A percentile compares a stretch with the other conserved stretches of the same genome.
Evolutionary conservation across 768 basidiomycete species (phyloP).

Genomic region (Collybia sp.): DNA sequence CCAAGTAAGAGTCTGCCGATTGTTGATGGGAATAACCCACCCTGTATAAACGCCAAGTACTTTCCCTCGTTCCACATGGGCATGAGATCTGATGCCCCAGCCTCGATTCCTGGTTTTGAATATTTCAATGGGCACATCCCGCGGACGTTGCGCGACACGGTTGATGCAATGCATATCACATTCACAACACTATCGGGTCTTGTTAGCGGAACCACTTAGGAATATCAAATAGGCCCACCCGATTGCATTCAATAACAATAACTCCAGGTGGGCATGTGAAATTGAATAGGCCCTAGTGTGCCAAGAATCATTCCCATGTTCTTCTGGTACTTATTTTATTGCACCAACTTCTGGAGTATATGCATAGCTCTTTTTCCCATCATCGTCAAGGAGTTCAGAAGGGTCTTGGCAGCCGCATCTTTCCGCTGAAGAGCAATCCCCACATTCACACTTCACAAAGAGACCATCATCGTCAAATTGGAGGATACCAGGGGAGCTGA

Average conservation of each 20-base stretch:
- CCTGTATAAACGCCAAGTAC: slow-evolving; percentile 69
- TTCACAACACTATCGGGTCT: slow-evolving; percentile 31
- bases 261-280: slow-evolving; percentile 36
- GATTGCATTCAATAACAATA: slow-evolving; percentile 65
- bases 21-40: slow-evolving; percentile 27
- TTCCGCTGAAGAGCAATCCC: slow-evolving; percentile 23
- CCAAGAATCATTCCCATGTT: not conserved
- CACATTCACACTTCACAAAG: slow-evolving; percentile 43
- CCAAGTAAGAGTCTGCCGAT: not conserved
- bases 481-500: slow-evolving; percentile 11
- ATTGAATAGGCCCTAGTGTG: slow-evolving; percentile 42
- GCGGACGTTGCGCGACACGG: slow-evolving; percentile 56
- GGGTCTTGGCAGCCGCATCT: slow-evolving; percentile 45
- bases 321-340: not conserved
- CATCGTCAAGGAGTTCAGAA: slow-evolving; percentile 31
- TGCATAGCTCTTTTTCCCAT: slow-evolving; percentile 27
- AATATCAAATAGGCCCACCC: slow-evolving; percentile 27
- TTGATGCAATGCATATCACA: slow-evolving; percentile 47
- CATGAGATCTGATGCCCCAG: slow-evolving; percentile 58
- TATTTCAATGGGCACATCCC: slow-evolving; percentile 55
- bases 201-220: not conserved
- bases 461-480: slow-evolving; percentile 18
- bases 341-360: slow-evolving; percentile 36
- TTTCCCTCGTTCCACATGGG: slow-evolving; percentile 42
- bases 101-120: slow-evolving; percentile 58